A percentile compares a stretch with the other conserved stretches of the same genome.
Conservation (phyloP, 306 rosid species). For the Prinsepia uniflora region DNA sequence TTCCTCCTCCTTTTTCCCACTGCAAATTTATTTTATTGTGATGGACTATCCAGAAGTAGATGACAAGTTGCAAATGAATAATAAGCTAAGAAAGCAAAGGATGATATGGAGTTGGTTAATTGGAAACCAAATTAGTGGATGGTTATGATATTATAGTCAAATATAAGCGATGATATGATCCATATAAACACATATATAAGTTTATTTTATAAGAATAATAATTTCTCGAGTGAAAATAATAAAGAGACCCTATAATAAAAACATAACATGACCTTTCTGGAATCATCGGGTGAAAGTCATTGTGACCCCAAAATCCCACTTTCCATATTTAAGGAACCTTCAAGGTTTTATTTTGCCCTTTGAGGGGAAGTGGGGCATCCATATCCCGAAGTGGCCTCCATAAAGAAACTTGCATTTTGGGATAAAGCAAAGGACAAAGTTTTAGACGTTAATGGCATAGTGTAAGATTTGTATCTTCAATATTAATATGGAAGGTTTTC, state of each 20-base stretch:
- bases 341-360: neutral
- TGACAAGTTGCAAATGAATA: neutral
- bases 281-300: too few relatives aligned
- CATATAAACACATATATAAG: too few relatives aligned
- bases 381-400: constrained; percentile 30
- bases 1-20: too few relatives aligned
- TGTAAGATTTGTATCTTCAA: neutral
- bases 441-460: neutral
- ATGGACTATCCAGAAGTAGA: constrained; percentile 3
- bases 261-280: too few relatives aligned
- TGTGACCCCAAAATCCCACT: constrained; percentile 14
- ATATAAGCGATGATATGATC: too few relatives aligned
- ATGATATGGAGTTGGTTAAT: neutral
- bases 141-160: too few relatives aligned
- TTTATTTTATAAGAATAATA: too few relatives aligned
- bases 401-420: constrained; percentile 4
- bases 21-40: neutral
- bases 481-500: too few relatives aligned
- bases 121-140: too few relatives aligned
- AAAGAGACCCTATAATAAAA: too few relatives aligned
- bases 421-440: neutral
- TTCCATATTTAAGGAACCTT: constrained; percentile 21
- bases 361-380: neutral
- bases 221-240: too few relatives aligned
- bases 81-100: neutral